These are phyloP conservation scores for Trichoderma breve DNA, from an alignment of 2,329 filamentous ascomycete genomes.

Conservation along the genomic window DNA sequence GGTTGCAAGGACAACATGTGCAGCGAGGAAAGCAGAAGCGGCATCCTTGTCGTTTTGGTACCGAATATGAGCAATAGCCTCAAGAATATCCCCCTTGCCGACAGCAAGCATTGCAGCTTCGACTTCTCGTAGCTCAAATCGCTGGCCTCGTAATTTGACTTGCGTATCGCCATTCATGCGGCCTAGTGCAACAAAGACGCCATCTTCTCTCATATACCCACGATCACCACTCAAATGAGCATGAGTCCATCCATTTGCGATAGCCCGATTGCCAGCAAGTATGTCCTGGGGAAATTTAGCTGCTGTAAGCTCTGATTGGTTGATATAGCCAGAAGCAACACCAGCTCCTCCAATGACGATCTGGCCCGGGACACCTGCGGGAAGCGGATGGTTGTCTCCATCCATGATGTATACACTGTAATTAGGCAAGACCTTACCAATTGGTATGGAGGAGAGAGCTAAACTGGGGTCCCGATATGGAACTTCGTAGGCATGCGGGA, in stretches of 20 bases:
- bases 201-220: not conserved
- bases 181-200: not conserved
- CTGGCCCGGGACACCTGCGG: slow-evolving; percentile 22
- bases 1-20: not conserved
- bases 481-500: not conserved
- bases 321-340: slow-evolving; percentile 40
- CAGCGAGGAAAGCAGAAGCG: not conserved
- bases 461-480: not conserved
- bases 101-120: not conserved
- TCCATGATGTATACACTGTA: slow-evolving; percentile 42
- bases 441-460: not conserved
- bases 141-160: not conserved
- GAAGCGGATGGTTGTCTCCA: slow-evolving; percentile 23
- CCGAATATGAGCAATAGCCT: not conserved
- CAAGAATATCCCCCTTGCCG: not conserved
- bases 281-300: not conserved
- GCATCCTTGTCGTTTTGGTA: not conserved
- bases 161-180: not conserved
- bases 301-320: slow-evolving; percentile 8
- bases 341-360: slow-evolving; percentile 35
- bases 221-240: not conserved
- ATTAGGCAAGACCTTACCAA: slow-evolving; percentile 26
- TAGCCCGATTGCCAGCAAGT: not conserved
- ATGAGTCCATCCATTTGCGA: not conserved
- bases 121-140: not conserved